A percentile compares a stretch with the other conserved stretches of the same genome.
Conservation (phyloP, 106 monocot genomes). For the Ottelia alismoides region DNA sequence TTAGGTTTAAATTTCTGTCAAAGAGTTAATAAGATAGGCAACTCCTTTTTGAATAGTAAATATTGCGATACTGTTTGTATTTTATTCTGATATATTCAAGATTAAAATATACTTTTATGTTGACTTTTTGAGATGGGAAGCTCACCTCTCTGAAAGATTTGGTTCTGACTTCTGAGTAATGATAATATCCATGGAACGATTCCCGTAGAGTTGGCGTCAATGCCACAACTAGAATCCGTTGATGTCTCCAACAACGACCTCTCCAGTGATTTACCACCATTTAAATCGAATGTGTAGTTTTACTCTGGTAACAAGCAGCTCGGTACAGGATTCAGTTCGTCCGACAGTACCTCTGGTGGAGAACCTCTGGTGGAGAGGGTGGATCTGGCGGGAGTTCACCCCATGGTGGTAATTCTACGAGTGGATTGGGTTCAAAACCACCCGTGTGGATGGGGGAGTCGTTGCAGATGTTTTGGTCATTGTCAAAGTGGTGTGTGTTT, state of each 20-base stretch:
- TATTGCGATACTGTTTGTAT: too few species aligned
- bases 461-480: constrained; percentile 17
- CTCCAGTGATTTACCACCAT: constrained; percentile 27
- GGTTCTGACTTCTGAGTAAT: constrained; percentile 37
- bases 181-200: constrained; percentile 42
- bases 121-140: constrained; percentile 29
- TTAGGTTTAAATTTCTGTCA: constrained; percentile 51
- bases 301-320: constrained; percentile 26
- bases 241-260: constrained; percentile 44
- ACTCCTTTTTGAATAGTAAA: too few species aligned
- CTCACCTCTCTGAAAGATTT: constrained; percentile 22
- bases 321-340: constrained; percentile 1
- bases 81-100: too few species aligned
- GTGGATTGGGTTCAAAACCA: not conserved
- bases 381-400: constrained; percentile 2
- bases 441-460: constrained; percentile 6
- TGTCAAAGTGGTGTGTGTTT: too few species aligned
- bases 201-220: constrained; percentile 29
- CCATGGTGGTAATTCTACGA: too few species aligned
- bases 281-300: constrained; percentile 20
- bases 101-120: too few species aligned
- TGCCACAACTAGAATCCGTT: too few species aligned
- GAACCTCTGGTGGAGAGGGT: not conserved
- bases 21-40: too few species aligned
- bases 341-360: not conserved